Conservation (phyloP, 2,329 filamentous ascomycete genomes). For the Claviceps maximensis region DNA sequence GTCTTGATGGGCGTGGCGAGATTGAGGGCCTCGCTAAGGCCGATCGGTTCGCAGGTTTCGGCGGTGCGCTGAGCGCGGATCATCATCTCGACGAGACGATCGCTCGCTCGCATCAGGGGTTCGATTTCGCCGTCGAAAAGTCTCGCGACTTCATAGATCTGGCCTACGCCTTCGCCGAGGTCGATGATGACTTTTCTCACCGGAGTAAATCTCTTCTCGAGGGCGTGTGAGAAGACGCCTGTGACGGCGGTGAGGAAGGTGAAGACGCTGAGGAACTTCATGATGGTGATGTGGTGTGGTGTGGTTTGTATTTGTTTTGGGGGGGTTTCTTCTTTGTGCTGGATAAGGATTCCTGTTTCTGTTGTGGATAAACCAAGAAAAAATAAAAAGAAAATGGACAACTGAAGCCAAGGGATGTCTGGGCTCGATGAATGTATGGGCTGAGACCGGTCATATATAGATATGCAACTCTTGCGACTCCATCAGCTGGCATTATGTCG, state of each 20-base stretch:
- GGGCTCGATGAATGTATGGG: too few species aligned
- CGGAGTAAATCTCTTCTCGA: neutral
- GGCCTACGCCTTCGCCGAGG: neutral
- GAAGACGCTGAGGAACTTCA: conserved; percentile 2
- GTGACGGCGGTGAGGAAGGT: conserved; percentile 1
- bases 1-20: neutral
- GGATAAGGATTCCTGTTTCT: too few species aligned
- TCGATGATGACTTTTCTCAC: neutral
- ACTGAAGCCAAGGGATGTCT: too few species aligned
- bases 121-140: neutral
- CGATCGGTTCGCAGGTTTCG: neutral
- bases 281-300: neutral
- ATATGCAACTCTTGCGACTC: too few species aligned
- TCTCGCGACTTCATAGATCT: neutral
- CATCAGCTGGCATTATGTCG: too few species aligned
- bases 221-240: neutral
- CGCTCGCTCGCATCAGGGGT: neutral
- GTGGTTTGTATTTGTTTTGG: neutral
- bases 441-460: too few species aligned
- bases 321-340: neutral
- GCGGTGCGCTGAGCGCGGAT: neutral
- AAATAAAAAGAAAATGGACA: too few species aligned
- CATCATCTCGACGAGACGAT: neutral
- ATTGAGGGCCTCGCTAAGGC: rapidly evolving
- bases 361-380: too few species aligned